Base-by-base conservation (phyloP, 352 stramenopile species). In the Pythium phragmiticola region DNA sequence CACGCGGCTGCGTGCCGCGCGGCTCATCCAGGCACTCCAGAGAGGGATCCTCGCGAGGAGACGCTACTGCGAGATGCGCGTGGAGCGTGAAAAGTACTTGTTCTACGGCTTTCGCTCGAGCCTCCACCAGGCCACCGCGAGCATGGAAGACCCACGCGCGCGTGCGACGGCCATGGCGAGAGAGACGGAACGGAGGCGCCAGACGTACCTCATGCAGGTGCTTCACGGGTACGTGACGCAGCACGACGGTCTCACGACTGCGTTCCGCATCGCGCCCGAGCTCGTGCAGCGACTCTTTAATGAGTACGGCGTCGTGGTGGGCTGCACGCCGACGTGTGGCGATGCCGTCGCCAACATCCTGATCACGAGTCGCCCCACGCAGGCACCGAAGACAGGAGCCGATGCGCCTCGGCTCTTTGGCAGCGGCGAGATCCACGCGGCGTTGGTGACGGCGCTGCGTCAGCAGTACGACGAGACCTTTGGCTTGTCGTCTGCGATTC, bases 71-170 rank as follows among this genome's bases (percentile, higher is more conserved):
- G 73, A 87, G 23, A 79, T 87, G 69, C 80, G 78, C 49, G 60
- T 84, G 13, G 78, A 90, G 60, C 70, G 80, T 8, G 82, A 83
- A 54, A 74, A 76, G 47, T 82, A 84, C 48, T 51, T 90, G 5
- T 89, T 88, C 51, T 88, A 84, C 45, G 77, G 82, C 9, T 87
- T 89, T 36, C 77, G 79, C 26, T 87, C 82, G 19, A 92, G 74
- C 56, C 58, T 90, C 34, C 72, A 86, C 43, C 68, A 80, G 7
- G 30, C 72, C 4, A 80, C 71, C 7, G 34, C 57, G 0, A 58
- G 50, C 6, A 68, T 87, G 14, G 78, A 87, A 57, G 73, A 90
- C 48, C 78, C 81, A 5, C 66, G 63, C 33, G 53, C 69, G 14
- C 76, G 73, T 49, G 68, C 75, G 17, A 65, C 47, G 26, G 70